Base-by-base conservation (phyloP, 2,329 filamentous ascomycete genomes). In the Fusarium sulawesiense region DNA sequence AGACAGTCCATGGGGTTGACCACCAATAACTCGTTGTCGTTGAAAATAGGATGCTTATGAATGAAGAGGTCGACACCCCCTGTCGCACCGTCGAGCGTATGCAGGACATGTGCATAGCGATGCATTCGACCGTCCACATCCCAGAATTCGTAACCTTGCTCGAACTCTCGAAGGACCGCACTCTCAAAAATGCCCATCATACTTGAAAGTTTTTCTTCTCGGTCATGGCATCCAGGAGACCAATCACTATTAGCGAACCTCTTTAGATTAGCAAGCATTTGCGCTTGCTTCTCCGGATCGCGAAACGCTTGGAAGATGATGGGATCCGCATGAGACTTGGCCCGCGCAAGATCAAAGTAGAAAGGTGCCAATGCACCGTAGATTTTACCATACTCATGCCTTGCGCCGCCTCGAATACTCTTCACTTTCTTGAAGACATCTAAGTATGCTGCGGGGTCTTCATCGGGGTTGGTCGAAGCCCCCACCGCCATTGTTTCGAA, bases 91-190 rank as follows among this genome's bases (percentile, higher is more conserved):
- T 97, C 97, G 46, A 99, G 84, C 3, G 88, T 87, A 61, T 92
- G 89, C 60, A 99, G 82, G 18, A 99, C 94, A 73, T 93, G 89
- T 4, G 94, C 94, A 79, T 97, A 98, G 76, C 92, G 89, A 72
- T 87, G 89, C 95, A 98, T 98, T 56, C 90, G 87, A 4, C 93
- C 94, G 70, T 97, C 92, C 56, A 97, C 89, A 78, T 99, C 95
- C 82, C 92, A 92, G 45, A 89, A 90, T 78, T 96, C 93, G 72
- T 97, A 97, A 6, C 93, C 96, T 76, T 96, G 92, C 79, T 97
- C 92, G 73, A 99, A 99, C 78, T 99, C 96, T 50, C 92, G 88
- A 54, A 98, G 82, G 6, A 97, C 94, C 6, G 94, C 94, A 60
- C 91, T 94, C 80, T 98, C 95, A 75, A 99, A 99, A 63, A 96